Evolutionary conservation across 345 rosid genomes (phyloP), one percentile per base, ranked within the genome.

Genomic region (Syzygium aqueum): DNA sequence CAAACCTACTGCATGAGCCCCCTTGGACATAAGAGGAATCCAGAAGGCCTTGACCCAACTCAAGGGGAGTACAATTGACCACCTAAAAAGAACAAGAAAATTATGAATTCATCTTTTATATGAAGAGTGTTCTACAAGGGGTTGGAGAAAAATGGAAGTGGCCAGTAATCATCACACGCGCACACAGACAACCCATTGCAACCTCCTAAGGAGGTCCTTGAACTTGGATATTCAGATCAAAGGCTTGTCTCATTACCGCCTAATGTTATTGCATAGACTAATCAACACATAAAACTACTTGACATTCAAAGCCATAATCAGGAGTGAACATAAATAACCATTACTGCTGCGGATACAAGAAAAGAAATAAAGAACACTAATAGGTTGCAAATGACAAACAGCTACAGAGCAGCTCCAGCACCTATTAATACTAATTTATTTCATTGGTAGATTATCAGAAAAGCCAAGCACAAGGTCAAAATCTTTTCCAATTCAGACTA

Each of bases 31-130:
- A 11, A 97, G 88, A 78, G 91, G 85, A 87, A 86, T 87, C 98
- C 99, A 96, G 88, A 96, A 94, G 85, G 95, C 94, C 92, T 87
- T 93, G 33, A 90, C 91, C 98, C 99, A 97, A 93, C 95, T 94
- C 85, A 97, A 89, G 82, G 98, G 99, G 83, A 96, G 92, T 89
- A 96, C 90, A 49, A 97, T 30, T 61, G 99, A 95, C 98, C 99
- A 95, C 90, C 98, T 97, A 88, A 88, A 63, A 65, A 4, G 43
- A 21, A 85, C 49, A 22, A 23, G 6, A 27, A 14, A 85, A 27
- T 30, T 30, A 17, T 27, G 51, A 54, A 43, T 56, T 56, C 67
- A 85, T 85, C 19, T 22, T 51, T 46, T 9, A 84, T 33, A n/a
- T 6, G 85, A n/a, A 51, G 57, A 33, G 56, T 49, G 17, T 7